These are phyloP conservation scores for Leishmania major DNA, from an alignment of 208 protist genomes.

Conservation along the genomic window DNA sequence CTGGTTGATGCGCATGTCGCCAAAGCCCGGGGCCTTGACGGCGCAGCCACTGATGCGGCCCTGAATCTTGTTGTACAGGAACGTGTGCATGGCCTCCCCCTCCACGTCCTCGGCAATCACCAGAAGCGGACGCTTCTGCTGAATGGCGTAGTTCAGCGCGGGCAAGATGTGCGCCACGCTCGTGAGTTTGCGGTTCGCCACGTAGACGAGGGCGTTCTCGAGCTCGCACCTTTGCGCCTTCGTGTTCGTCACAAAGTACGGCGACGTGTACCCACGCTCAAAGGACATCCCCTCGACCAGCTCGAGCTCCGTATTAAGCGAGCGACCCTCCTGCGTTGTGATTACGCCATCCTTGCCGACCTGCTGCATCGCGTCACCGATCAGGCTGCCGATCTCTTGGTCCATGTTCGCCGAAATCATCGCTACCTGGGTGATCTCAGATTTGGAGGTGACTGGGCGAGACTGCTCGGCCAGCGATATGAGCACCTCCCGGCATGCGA, in stretches of 20 bases:
- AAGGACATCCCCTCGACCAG: constrained; percentile 99
- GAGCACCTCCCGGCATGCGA: constrained; percentile 94
- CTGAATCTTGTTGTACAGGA: constrained; percentile 96
- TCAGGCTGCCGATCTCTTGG: constrained; percentile 97
- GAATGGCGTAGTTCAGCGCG: constrained; percentile 86
- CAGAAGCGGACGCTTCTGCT: constrained; percentile 85
- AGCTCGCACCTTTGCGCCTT: constrained; percentile 98
- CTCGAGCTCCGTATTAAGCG: constrained; percentile 98
- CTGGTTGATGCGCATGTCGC: constrained; percentile 98
- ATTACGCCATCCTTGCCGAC: constrained; percentile 99
- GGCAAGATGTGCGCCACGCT: constrained; percentile 82
- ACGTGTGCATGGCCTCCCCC: constrained; percentile 91
- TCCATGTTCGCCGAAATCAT: constrained; percentile 99
- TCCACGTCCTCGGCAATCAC: constrained; percentile 93
- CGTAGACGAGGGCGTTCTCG: constrained; percentile 96
- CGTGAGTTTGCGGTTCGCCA: constrained; percentile 85
- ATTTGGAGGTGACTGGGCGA: constrained; percentile 96
- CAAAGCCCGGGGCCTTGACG: constrained; percentile 99
- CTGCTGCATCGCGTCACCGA: constrained; percentile 99
- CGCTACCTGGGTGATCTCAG: constrained; percentile 99
- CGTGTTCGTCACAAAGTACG: constrained; percentile 99
- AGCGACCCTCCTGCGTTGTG: constrained; percentile 99
- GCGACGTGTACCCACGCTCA: constrained; percentile 98
- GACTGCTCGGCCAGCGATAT: constrained; percentile 93
- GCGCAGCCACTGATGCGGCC: constrained; percentile 81